A percentile compares a stretch with the other conserved stretches of the same genome.
phyloP scores from a whole-genome alignment of 202 grass and related monocot genomes.

The Setaria viridis region DNA sequence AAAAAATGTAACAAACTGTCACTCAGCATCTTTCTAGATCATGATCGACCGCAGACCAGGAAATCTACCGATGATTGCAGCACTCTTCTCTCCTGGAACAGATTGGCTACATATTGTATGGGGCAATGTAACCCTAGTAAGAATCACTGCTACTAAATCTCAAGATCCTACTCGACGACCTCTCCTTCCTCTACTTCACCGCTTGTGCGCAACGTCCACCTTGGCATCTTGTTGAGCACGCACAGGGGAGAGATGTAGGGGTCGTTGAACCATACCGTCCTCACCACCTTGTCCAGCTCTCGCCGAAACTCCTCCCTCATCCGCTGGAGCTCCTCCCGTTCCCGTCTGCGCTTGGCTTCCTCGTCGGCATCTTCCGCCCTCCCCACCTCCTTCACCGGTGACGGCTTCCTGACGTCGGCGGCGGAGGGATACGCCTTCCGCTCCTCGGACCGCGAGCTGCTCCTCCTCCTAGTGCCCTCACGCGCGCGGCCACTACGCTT shows the following conservation, averaged over 20 bases:
- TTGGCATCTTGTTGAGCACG: conserved; percentile 10
- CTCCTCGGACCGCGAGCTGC: conserved; percentile 7
- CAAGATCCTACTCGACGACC: neutral
- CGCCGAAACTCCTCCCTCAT: conserved; percentile 41
- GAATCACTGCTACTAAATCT: neutral
- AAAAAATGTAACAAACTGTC: neutral
- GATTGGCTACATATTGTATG: neutral
- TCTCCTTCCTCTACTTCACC: neutral
- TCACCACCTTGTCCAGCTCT: conserved; percentile 43
- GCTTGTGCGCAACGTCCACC: neutral
- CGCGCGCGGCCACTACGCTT: neutral
- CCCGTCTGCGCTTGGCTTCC: neutral
- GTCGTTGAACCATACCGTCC: conserved; percentile 55
- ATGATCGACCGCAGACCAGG: neutral
- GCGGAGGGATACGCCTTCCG: neutral
- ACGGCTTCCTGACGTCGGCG: neutral
- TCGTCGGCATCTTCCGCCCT: neutral
- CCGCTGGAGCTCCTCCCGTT: conserved; percentile 21
- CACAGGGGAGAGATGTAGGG: conserved; percentile 42
- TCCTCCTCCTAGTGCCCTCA: neutral
- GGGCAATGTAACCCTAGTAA: neutral
- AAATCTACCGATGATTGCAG: neutral
- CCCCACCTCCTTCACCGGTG: neutral
- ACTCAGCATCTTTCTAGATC: neutral
- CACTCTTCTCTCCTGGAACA: neutral